phyloP scores from a whole-genome alignment of 2,329 filamentous ascomycete species.

The Grosmannia clavigera region DNA sequence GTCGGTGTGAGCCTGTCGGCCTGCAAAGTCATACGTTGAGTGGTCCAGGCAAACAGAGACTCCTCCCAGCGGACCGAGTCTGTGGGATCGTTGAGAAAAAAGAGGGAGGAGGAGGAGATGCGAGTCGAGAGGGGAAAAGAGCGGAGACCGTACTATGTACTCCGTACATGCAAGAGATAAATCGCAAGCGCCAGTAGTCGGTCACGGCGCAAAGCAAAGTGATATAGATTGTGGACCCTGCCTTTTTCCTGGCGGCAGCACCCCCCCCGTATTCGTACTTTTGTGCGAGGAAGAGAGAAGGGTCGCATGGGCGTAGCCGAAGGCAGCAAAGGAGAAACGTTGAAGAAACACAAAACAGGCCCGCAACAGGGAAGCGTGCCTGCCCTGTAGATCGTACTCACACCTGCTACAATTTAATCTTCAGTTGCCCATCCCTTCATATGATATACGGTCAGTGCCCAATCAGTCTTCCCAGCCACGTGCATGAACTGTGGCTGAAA shows the following conservation, averaged over 20 bases:
- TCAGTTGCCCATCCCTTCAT: no score
- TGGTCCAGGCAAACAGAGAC: no score
- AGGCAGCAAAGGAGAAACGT: not conserved
- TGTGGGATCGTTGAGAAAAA: not conserved
- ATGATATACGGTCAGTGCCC: no score
- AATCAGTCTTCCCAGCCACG: no score
- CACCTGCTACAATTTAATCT: not conserved
- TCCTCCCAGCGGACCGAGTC: not conserved
- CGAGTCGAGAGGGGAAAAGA: not conserved
- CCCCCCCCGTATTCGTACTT: not conserved
- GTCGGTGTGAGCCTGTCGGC: no score
- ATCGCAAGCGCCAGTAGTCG: not conserved
- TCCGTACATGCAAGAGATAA: not conserved
- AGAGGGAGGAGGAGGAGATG: not conserved
- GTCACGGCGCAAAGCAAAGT: not conserved
- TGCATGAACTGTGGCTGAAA: no score
- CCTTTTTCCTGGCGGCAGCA: not conserved
- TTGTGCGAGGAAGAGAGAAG: not conserved
- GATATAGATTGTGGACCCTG: not conserved
- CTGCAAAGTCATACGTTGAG: no score
- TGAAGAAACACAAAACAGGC: not conserved
- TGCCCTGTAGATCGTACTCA: not conserved
- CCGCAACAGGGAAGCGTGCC: not conserved
- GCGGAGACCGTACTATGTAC: not conserved
- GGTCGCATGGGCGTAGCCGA: not conserved